phyloP scores from a whole-genome alignment of 768 basidiomycete genomes.

The Tricholoma flavovirens region DNA sequence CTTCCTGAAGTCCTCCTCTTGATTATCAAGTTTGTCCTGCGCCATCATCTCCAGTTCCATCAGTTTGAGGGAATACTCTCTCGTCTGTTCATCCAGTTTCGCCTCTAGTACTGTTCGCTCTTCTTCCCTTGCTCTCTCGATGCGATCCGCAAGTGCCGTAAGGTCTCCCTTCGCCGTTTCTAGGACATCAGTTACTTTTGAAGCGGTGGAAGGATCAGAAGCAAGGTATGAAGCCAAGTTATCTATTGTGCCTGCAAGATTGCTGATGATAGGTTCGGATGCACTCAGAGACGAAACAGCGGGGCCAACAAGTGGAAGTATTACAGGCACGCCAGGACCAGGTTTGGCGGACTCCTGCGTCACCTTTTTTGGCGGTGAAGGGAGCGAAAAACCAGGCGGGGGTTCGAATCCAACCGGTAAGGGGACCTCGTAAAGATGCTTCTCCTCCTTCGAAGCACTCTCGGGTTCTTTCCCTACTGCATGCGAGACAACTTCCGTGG shows the following conservation, averaged over 20 bases:
- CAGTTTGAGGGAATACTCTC: slow-evolving; percentile 77
- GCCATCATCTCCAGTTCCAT: slow-evolving; percentile 81
- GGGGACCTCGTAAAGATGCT: slow-evolving; percentile 56
- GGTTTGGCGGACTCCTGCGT: slow-evolving; percentile 19
- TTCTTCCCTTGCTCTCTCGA: slow-evolving; percentile 75
- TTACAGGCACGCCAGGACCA: slow-evolving; percentile 21
- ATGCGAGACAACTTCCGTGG: background rate
- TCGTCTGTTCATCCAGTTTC: slow-evolving; percentile 74
- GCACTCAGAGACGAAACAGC: slow-evolving; percentile 62
- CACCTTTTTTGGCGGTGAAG: slow-evolving; percentile 44
- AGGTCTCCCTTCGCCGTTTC: slow-evolving; percentile 80
- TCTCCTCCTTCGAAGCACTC: slow-evolving; percentile 14
- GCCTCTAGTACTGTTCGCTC: slow-evolving; percentile 62
- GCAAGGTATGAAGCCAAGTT: slow-evolving; percentile 81
- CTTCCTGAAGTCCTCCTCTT: slow-evolving; percentile 81
- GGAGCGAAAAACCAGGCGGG: slow-evolving; percentile 79
- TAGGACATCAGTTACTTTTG: slow-evolving; percentile 69
- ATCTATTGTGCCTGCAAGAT: slow-evolving; percentile 92
- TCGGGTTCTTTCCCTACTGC: slow-evolving; percentile 1
- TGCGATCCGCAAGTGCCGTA: slow-evolving; percentile 64
- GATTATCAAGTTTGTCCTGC: slow-evolving; percentile 77
- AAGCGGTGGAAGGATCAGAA: slow-evolving; percentile 59
- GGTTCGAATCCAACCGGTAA: slow-evolving; percentile 94
- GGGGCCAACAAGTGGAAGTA: slow-evolving; percentile 77
- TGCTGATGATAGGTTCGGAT: slow-evolving; percentile 89